These are phyloP conservation scores for Flueggea neowawraea DNA, from an alignment of 441 rosid species.

Conservation along the genomic window DNA sequence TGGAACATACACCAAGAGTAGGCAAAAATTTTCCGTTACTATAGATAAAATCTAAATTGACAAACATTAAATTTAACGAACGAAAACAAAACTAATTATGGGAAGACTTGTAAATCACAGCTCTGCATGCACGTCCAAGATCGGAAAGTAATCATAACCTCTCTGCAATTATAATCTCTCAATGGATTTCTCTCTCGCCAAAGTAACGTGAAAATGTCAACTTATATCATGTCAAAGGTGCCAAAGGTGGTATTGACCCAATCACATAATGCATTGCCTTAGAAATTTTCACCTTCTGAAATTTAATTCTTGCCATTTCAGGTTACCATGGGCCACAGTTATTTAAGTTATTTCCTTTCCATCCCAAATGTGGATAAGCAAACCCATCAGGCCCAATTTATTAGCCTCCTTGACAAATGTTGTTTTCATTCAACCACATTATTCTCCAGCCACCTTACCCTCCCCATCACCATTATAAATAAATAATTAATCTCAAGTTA, in stretches of 20 bases:
- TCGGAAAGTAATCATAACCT: slow-evolving; percentile 27
- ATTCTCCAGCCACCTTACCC: slow-evolving; percentile 60
- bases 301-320: slow-evolving; percentile 38
- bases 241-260: slow-evolving; percentile 5
- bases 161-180: slow-evolving; percentile 14
- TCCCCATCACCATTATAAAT: slow-evolving; percentile 3
- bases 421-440: slow-evolving; percentile 71
- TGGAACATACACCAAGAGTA: too few species aligned
- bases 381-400: slow-evolving; percentile 55
- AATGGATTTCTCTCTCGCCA: slow-evolving; percentile 7
- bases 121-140: slow-evolving; percentile 20
- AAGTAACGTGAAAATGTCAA: slow-evolving; percentile 16
- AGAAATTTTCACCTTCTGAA: slow-evolving; percentile 49
- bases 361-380: slow-evolving; percentile 45
- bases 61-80: neutral
- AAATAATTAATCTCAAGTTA: too few species aligned
- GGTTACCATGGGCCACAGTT: slow-evolving; percentile 53
- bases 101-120: slow-evolving; percentile 11
- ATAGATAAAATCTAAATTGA: too few species aligned
- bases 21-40: too few species aligned
- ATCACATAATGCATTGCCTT: slow-evolving; percentile 34
- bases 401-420: slow-evolving; percentile 43
- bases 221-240: too few species aligned
- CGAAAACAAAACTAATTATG: neutral
- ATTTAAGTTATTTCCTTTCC: slow-evolving; percentile 50